Evolutionary conservation across 2,329 filamentous ascomycete species (phyloP), one percentile per base, ranked within the genome.

Genomic region (Pestalotiopsis sp.): DNA sequence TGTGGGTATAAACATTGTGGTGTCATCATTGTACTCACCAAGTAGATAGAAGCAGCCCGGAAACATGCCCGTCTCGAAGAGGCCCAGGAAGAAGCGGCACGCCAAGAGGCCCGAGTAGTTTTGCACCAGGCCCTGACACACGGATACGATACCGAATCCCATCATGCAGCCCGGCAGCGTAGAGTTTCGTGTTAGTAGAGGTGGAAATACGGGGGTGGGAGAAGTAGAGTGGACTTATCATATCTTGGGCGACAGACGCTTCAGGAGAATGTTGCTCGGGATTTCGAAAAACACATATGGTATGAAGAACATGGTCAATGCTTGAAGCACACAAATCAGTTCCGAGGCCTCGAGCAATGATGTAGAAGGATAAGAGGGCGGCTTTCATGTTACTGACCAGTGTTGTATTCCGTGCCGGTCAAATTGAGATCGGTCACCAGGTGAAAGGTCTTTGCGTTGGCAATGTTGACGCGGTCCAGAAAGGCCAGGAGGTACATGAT

Each of bases 41-140:
- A 92, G 80, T 1, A 92, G 79, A 73, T 92, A 89, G 75, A 88
- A 85, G 80, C 89, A 91, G 41, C 91, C 92, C 2, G 91, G 91
- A 72, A 93, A 93, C 86, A 94, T 93, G 79, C 91, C 92, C 4
- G 90, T 89, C 81, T 94, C 91, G 70, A 91, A 91, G 0, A 93
- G 65, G 9, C 95, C 95, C 0, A 98, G 86, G 79, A 98, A 95
- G 84, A 97, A 97, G 41, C 93, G 89, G 3, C 93, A 94, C 0
- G 90, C 86, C 64, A 97, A 85, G 17, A 98, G 83, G 1, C 94
- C 93, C 56, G 85, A 83, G 81, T 95, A 98, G 76, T 89, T 97
- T 69, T 89, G 83, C 2, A 94, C 92, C 6, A 97, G 80, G 0
- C 94, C 94, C 80, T 97, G 93, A 73, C 90, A 87, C 49, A 93